These are phyloP conservation scores for Vanderwaltozyma yarrowii DNA, from an alignment of 805 yeast species.

Conservation along the genomic window DNA sequence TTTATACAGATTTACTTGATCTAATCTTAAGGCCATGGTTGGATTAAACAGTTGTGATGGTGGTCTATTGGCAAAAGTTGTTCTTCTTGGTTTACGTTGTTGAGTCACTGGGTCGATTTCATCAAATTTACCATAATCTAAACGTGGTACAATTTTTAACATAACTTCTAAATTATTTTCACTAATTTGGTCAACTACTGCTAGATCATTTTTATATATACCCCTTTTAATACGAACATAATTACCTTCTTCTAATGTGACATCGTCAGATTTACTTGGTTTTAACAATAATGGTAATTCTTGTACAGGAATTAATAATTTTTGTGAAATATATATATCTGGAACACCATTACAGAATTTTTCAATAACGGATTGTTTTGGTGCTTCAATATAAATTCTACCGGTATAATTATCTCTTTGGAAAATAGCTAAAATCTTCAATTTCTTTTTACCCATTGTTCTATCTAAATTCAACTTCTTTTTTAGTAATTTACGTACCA, in stretches of 20 bases:
- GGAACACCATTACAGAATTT: constrained; percentile 84
- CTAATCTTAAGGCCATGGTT: constrained; percentile 79
- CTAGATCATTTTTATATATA: constrained; percentile 85
- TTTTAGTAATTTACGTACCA: constrained; percentile 74
- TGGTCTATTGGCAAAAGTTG: constrained; percentile 60
- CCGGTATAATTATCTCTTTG: constrained; percentile 92
- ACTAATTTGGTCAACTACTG: constrained; percentile 83
- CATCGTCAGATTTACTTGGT: constrained; percentile 80
- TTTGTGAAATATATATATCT: constrained; percentile 64
- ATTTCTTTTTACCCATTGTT: constrained; percentile 53
- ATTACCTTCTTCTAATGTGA: constrained; percentile 81
- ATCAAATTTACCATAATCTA: constrained; percentile 72
- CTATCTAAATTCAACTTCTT: constrained; percentile 71
- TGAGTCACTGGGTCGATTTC: constrained; percentile 42
- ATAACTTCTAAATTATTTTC: constrained; percentile 96
- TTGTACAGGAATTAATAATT: constrained; percentile 84
- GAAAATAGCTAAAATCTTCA: constrained; percentile 80
- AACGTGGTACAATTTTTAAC: constrained; percentile 82
- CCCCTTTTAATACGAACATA: constrained; percentile 89
- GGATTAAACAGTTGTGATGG: constrained; percentile 81
- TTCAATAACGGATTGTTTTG: constrained; percentile 84
- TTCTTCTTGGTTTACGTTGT: constrained; percentile 41
- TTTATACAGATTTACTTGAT: constrained; percentile 59
- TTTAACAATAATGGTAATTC: constrained; percentile 90
- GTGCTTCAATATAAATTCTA: constrained; percentile 88